phyloP scores from a whole-genome alignment of 805 yeast species.

The Phaffomyces opuntiae region DNA sequence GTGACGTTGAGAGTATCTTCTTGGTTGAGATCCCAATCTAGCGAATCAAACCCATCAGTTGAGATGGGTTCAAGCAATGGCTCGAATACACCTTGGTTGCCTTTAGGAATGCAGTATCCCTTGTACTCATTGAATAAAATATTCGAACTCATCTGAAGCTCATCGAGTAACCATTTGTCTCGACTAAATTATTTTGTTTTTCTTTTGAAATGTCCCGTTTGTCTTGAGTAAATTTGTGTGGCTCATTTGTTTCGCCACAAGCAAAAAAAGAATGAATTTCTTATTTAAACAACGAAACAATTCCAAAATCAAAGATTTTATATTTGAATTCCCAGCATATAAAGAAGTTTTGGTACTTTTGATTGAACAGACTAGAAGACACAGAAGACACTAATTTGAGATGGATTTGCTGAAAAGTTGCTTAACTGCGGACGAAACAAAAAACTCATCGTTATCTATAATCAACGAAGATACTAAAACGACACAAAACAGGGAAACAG shows the following conservation, averaged over 20 bases:
- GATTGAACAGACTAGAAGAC: neutral
- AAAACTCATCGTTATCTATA: no score
- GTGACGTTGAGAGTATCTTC: no score
- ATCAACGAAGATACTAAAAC: neutral
- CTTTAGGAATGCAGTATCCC: constrained; percentile 17
- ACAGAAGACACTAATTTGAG: neutral
- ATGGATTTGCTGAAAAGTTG: constrained; percentile 6
- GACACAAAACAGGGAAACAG: neutral
- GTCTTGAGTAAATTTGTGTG: no score
- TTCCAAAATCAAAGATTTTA: no score
- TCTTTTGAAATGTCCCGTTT: neutral
- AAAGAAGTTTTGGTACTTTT: no score
- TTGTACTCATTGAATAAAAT: constrained; percentile 17
- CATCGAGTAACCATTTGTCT: constrained; percentile 5
- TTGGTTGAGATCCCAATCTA: constrained; percentile 27
- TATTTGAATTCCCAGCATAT: no score
- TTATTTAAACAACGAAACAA: no score
- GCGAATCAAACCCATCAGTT: constrained; percentile 36
- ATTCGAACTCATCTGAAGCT: neutral
- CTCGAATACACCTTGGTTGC: neutral
- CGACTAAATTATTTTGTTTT: no score
- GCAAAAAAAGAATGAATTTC: no score
- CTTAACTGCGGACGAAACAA: neutral
- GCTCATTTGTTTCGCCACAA: no score
- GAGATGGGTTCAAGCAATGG: neutral